These are phyloP conservation scores for Apiotrichum gamsii DNA, from an alignment of 1,284 basidiomycete species.

Conservation along the genomic window DNA sequence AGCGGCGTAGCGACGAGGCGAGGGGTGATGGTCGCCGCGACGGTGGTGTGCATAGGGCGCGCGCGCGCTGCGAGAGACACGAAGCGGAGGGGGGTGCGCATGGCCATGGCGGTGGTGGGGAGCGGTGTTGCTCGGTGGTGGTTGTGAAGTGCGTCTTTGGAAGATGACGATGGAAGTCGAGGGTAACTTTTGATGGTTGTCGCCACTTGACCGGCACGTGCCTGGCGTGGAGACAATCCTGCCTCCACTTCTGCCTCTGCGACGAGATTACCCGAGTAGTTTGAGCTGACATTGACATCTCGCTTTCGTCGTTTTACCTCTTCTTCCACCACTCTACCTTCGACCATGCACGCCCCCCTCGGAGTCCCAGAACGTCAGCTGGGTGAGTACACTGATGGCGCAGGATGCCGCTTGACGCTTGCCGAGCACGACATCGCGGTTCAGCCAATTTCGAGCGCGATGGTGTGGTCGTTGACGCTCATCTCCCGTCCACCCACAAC, in stretches of 20 bases:
- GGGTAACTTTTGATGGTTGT: too few species aligned
- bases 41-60: neutral
- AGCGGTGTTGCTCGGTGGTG: too few species aligned
- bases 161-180: neutral
- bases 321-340: neutral
- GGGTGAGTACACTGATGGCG: slow-evolving; percentile 22
- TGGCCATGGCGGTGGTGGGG: neutral
- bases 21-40: neutral
- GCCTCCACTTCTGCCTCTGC: too few species aligned
- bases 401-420: too few species aligned
- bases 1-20: neutral
- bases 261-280: too few species aligned
- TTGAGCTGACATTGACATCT: too few species aligned
- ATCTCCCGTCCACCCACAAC: neutral
- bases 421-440: too few species aligned
- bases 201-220: too few species aligned
- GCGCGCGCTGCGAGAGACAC: neutral
- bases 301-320: too few species aligned
- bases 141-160: too few species aligned
- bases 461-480: neutral
- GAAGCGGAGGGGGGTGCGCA: neutral
- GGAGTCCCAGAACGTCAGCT: slow-evolving; percentile 38
- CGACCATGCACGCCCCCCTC: slow-evolving; percentile 42
- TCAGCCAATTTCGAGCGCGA: too few species aligned
- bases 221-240: too few species aligned